These are phyloP conservation scores for Hapsidospora chrysogenum DNA, from an alignment of 495 filamentous ascomycete genomes.

Conservation along the genomic window DNA sequence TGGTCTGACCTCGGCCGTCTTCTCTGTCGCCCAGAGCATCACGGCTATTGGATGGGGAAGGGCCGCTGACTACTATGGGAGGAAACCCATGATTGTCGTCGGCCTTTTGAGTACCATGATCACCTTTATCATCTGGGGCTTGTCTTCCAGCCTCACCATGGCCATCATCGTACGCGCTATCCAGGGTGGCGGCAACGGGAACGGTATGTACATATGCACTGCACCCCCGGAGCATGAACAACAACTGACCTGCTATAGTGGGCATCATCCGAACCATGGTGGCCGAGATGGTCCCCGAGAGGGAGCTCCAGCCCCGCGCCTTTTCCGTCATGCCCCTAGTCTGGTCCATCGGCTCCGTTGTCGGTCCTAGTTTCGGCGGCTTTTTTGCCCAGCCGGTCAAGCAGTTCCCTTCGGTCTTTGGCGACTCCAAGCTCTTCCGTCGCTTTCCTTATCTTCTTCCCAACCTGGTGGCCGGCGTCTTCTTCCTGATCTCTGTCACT, in stretches of 20 bases:
- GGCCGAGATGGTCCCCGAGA: conserved; percentile 64
- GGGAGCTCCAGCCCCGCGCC: conserved; percentile 62
- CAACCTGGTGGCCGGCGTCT: conserved; percentile 52
- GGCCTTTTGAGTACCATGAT: conserved; percentile 60
- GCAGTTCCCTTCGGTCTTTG: conserved; percentile 49
- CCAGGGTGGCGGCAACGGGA: conserved; percentile 49
- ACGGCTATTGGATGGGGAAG: conserved; percentile 71
- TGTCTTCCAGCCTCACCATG: conserved; percentile 57
- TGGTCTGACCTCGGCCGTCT: conserved; percentile 51
- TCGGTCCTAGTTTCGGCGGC: conserved; percentile 79
- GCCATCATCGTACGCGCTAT: conserved; percentile 52
- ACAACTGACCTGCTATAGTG: conserved; percentile 16
- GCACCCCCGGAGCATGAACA: background rate
- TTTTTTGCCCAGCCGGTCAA: conserved; percentile 65
- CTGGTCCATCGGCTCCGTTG: conserved; percentile 69
- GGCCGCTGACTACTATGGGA: conserved; percentile 53
- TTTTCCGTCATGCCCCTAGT: conserved; percentile 75
- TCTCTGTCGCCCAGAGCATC: conserved; percentile 52
- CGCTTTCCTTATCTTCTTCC: conserved; percentile 68
- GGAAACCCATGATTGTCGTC: conserved; percentile 57
- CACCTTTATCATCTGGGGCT: conserved; percentile 55
- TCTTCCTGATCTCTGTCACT: conserved; percentile 59
- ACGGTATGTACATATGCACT: conserved; percentile 23
- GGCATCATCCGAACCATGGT: conserved; percentile 56
- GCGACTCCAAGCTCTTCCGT: conserved; percentile 45